phyloP scores from a whole-genome alignment of 1,139 yeast species.

The Candida freyschussii region DNA sequence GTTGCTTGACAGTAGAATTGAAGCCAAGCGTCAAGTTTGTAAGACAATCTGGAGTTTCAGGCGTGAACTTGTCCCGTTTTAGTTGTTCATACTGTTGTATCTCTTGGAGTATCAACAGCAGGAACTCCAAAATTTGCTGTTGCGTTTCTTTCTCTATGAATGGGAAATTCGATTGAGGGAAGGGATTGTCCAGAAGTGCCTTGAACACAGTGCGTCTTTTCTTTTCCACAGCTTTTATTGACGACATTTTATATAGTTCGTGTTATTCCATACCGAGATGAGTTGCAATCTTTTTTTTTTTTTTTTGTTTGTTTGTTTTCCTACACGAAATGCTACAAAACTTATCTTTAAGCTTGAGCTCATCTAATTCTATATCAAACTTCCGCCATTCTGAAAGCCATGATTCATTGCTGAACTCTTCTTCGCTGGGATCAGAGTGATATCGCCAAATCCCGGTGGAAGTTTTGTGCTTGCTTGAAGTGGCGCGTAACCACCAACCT shows the following conservation, averaged over 20 bases:
- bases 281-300: not conserved
- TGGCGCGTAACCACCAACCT: slow-evolving; percentile 1
- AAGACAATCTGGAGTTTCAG: slow-evolving; percentile 28
- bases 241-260: slow-evolving; percentile 9
- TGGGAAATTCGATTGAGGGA: slow-evolving; percentile 52
- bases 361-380: not conserved
- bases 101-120: slow-evolving; percentile 36
- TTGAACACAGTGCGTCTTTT: slow-evolving; percentile 51
- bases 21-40: slow-evolving; percentile 43
- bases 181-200: slow-evolving; percentile 59
- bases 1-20: slow-evolving; percentile 45
- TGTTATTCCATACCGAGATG: too few species aligned
- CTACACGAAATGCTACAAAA: too few species aligned
- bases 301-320: not conserved
- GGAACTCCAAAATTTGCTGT: slow-evolving; percentile 36
- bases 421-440: slow-evolving; percentile 15
- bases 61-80: slow-evolving; percentile 2
- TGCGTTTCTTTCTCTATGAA: slow-evolving; percentile 37
- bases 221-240: slow-evolving; percentile 34
- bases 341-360: too few species aligned
- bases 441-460: slow-evolving; percentile 23
- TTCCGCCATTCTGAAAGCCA: not conserved
- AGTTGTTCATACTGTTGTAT: slow-evolving; percentile 31
- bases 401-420: slow-evolving; percentile 4
- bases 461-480: slow-evolving; percentile 13